phyloP scores from a whole-genome alignment of 352 stramenopile species.

The Blastocystis sp. region DNA sequence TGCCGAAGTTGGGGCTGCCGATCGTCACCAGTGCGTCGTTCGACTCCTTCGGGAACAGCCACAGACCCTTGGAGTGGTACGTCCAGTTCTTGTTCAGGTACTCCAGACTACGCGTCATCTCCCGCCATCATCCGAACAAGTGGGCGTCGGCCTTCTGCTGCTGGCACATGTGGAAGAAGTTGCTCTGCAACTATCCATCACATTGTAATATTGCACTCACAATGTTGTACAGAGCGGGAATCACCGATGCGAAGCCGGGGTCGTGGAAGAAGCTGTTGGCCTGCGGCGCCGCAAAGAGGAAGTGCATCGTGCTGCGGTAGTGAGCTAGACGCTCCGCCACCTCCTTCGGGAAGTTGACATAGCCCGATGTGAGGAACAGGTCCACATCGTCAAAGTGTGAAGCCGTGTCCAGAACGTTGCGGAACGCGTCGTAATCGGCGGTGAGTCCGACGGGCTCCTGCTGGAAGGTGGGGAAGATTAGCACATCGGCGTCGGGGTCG shows the following conservation, averaged over 20 bases:
- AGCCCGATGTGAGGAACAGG: conserved; percentile 67
- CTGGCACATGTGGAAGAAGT: neutral
- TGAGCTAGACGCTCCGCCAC: conserved; percentile 28
- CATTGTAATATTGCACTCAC: neutral
- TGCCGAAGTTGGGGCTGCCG: conserved; percentile 59
- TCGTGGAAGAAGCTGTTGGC: conserved; percentile 69
- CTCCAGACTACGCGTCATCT: conserved; percentile 6
- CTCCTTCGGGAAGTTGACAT: conserved; percentile 68
- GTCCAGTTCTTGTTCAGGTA: conserved; percentile 61
- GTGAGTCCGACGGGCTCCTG: conserved; percentile 33
- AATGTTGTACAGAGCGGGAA: conserved; percentile 67
- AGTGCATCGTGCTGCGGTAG: neutral
- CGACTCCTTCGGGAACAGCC: neutral
- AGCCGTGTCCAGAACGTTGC: conserved; percentile 3
- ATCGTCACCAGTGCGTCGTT: conserved; percentile 18
- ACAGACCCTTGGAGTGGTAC: conserved; percentile 44
- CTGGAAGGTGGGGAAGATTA: conserved; percentile 48
- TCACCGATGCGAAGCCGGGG: conserved; percentile 44
- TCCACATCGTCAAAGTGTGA: neutral
- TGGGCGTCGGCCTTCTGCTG: neutral
- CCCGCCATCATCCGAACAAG: neutral
- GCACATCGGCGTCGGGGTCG: neutral
- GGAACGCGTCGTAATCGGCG: conserved; percentile 4
- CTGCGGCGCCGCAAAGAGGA: conserved; percentile 65
- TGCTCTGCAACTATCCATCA: conserved; percentile 8